These are phyloP conservation scores for Capsicum chinense DNA, from an alignment of 257 asterid genomes.

Conservation along the genomic window DNA sequence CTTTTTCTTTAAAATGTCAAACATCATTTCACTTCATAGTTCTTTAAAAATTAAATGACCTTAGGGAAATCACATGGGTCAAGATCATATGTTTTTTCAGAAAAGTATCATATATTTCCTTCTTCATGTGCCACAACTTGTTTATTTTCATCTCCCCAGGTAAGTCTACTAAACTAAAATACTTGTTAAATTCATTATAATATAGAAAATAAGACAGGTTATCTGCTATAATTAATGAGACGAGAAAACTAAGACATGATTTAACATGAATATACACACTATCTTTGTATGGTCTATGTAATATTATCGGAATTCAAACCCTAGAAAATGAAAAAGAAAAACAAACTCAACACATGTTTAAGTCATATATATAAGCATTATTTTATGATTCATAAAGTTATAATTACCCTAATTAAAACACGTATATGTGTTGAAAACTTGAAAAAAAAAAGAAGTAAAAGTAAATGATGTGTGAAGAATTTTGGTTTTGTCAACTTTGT, in stretches of 20 bases:
- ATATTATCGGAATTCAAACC: background rate
- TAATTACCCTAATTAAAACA: background rate
- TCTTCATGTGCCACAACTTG: no score
- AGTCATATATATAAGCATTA: background rate
- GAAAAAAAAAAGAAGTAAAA: background rate
- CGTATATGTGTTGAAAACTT: background rate
- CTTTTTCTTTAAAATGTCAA: background rate
- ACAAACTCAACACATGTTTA: background rate
- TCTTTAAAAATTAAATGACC: background rate
- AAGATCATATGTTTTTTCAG: background rate
- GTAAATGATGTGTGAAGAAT: background rate
- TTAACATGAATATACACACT: background rate
- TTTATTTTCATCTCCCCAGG: no score
- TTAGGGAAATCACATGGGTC: background rate
- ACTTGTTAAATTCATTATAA: background rate
- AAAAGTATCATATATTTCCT: background rate
- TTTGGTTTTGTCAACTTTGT: constrained; percentile 26
- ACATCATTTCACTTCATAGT: background rate
- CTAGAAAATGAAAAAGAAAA: background rate
- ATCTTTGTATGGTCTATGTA: background rate
- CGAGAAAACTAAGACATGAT: background rate
- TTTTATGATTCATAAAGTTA: background rate
- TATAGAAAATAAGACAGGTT: background rate
- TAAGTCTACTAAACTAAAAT: background rate
- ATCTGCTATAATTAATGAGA: background rate